Evolutionary conservation across 306 rosid species (phyloP), one percentile per base, ranked within the genome.

Genomic region (cucumber (Cucumis sativus)): DNA sequence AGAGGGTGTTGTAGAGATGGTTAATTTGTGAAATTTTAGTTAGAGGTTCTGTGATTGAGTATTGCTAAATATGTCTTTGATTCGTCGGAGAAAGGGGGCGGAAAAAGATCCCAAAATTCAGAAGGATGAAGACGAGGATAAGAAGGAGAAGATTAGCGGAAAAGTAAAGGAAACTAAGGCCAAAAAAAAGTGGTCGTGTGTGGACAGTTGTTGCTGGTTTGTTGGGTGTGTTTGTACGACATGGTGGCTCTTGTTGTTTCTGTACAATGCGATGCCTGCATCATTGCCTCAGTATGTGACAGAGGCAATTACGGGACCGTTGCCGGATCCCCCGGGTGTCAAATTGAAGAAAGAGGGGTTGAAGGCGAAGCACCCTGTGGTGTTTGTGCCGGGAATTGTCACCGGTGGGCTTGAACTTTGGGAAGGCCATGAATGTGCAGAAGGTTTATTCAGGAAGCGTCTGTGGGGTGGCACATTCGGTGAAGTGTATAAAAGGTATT

Each of bases 381-480:
- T 92, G 52, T 92, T 92, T 52, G 97, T 92, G 61, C 96, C 96
- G 0, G 93, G 96, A 15, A 92, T 92, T 45, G 96, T 92, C 64
- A 92, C 93, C 4, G 93, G 97, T 18, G 96, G 91, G 23, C 97
- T 92, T 25, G 96, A 92, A 49, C 83, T 92, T 8, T 92, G 97
- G 97, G 97, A 90, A 80, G 97, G 97, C 33, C 97, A 82, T 41
- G 90, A 81, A 17, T 92, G 93, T 77, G 86, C 96, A 0, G 93
- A 92, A 8, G 96, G 93, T 12, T 75, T 92, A 76, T 88, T 92
- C 83, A 80, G 97, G 76, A 92, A 92, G 72, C 85, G 93, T 20
- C 88, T 92, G 71, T 89, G 90, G 96, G 97, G 97, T 41, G 96
- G 96, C 67, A 89, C 93, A 12, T 92, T 92, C 74, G 96, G 97